phyloP scores from a whole-genome alignment of 257 asterid genomes.

The Nicotiana obtusifolia region DNA sequence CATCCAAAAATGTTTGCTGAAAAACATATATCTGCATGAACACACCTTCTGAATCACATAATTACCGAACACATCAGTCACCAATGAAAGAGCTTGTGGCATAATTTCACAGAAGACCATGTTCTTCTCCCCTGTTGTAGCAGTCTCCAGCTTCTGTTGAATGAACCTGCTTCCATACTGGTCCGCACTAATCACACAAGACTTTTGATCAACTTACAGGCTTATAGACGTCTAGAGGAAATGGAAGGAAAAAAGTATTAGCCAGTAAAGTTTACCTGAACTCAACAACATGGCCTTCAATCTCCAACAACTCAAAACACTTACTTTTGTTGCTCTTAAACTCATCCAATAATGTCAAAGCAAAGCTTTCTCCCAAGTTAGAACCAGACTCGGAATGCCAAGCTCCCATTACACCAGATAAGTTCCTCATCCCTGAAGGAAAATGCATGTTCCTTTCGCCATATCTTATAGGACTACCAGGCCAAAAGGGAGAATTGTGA shows the following conservation, averaged over 20 bases:
- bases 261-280: conserved; percentile 36
- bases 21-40: not conserved
- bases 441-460: conserved; percentile 10
- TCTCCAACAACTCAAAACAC: conserved; percentile 43
- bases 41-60: conserved; percentile 59
- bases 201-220: not conserved
- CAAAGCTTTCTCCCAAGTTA: conserved; percentile 12
- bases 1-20: not conserved
- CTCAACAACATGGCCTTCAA: conserved; percentile 49
- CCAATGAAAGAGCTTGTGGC: conserved; percentile 47
- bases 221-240: not conserved
- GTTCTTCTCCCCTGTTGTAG: conserved; percentile 47
- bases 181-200: conserved; percentile 36
- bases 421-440: conserved; percentile 14
- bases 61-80: conserved; percentile 65
- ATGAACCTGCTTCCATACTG: conserved; percentile 70
- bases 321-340: conserved; percentile 54
- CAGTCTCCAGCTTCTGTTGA: conserved; percentile 53
- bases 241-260: not conserved
- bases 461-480: conserved; percentile 21
- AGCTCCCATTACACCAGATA: conserved; percentile 13
- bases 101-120: conserved; percentile 46
- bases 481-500: conserved; percentile 16
- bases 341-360: conserved; percentile 49
- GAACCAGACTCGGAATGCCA: conserved; percentile 9